A percentile compares a stretch with the other conserved stretches of the same genome.
Conservation (phyloP, 1,284 basidiomycete species). For the Lentinus polychrous region DNA sequence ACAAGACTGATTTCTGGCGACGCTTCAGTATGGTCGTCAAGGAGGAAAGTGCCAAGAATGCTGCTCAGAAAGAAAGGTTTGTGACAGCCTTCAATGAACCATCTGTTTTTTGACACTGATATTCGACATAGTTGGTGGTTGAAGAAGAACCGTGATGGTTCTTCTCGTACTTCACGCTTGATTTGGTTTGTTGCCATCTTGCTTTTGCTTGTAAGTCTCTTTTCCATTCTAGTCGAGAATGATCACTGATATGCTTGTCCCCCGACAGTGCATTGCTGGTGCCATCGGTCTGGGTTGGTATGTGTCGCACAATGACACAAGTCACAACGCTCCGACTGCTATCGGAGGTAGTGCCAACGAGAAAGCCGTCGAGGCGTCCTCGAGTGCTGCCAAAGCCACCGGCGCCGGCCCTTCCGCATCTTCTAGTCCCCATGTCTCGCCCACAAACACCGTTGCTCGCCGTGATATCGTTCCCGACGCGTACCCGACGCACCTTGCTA, state of each 20-base stretch:
- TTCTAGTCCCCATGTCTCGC: constrained; percentile 28
- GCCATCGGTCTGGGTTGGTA: constrained; percentile 57
- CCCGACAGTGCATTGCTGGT: constrained; percentile 37
- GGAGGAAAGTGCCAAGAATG: constrained; percentile 42
- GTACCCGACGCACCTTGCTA: background rate
- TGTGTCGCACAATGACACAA: constrained; percentile 40
- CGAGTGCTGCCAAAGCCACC: constrained; percentile 13
- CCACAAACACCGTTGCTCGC: constrained; percentile 42
- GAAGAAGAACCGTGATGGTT: constrained; percentile 48
- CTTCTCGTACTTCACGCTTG: constrained; percentile 50
- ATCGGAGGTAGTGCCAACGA: constrained; percentile 64
- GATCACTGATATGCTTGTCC: background rate
- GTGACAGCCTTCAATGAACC: constrained; percentile 9
- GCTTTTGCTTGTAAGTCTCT: constrained; percentile 42
- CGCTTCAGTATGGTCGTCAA: constrained; percentile 78
- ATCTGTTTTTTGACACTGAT: no score
- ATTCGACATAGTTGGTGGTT: constrained; percentile 51
- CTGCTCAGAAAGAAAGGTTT: constrained; percentile 45
- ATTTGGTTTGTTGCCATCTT: constrained; percentile 61
- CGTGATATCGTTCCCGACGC: constrained; percentile 13
- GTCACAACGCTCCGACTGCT: constrained; percentile 46
- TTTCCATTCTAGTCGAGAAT: background rate
- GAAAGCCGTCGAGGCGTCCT: constrained; percentile 17
- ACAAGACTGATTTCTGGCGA: constrained; percentile 78
- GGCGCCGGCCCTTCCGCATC: constrained; percentile 11